These are phyloP conservation scores for Phellopilus nigrolimitatus DNA, from an alignment of 1,284 basidiomycete species.

Conservation along the genomic window DNA sequence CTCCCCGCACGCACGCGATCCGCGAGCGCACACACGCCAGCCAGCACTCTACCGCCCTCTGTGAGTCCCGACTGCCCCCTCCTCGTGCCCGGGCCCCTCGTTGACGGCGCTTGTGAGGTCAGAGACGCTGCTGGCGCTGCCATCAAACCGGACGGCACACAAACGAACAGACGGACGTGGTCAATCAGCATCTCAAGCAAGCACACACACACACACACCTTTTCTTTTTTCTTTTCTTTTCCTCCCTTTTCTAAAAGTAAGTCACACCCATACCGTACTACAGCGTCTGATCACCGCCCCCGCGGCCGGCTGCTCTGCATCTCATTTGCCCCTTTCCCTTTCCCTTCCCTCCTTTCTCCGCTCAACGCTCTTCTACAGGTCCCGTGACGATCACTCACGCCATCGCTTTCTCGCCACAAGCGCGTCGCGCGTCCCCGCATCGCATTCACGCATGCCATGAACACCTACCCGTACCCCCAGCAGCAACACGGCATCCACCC, in stretches of 20 bases:
- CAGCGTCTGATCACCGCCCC: background rate
- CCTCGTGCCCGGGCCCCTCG: background rate
- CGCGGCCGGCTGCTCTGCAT: background rate
- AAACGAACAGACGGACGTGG: no score
- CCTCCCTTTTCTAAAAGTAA: no score
- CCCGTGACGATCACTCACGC: background rate
- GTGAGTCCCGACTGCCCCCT: background rate
- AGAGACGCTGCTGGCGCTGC: background rate
- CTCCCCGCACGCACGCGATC: no score
- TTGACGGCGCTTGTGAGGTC: background rate
- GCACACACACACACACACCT: no score
- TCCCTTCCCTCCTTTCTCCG: background rate
- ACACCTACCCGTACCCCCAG: conserved; percentile 15
- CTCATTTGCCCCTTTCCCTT: background rate
- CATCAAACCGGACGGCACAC: background rate
- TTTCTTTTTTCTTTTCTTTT: no score
- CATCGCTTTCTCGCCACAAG: background rate
- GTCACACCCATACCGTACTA: no score
- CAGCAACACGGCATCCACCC: conserved; percentile 16
- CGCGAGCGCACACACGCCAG: background rate
- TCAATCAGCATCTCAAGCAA: no score
- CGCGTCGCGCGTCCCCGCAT: background rate
- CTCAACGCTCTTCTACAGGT: background rate
- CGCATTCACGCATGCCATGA: conserved; percentile 2
- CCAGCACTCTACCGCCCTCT: background rate